Evolutionary conservation across 108 stramenopile genomes (phyloP).

Genomic region (Skeletonema costatum): DNA sequence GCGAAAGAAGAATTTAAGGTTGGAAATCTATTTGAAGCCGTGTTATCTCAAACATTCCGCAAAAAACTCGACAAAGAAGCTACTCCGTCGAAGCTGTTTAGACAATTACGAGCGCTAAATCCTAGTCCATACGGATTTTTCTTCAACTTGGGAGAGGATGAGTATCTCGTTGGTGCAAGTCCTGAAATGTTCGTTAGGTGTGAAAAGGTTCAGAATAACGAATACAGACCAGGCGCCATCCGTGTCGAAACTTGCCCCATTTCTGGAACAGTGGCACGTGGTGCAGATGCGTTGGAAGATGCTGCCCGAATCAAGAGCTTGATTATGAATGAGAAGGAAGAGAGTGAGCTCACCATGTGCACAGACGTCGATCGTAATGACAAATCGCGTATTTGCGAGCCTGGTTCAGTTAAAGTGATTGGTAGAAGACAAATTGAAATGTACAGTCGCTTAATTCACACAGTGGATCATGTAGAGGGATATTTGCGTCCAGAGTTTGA

Average conservation of each 20-base stretch:
- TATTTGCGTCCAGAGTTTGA: conserved; percentile 95
- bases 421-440: conserved; percentile 98
- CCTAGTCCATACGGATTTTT: conserved; percentile 98
- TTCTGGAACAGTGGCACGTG: conserved; percentile 97
- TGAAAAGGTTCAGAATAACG: conserved; percentile 84
- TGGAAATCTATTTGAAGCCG: conserved; percentile 97
- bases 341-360: conserved; percentile 98
- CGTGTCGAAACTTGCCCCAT: conserved; percentile 98
- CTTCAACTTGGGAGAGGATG: conserved; percentile 93
- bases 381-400: conserved; percentile 98
- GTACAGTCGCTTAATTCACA: conserved; percentile 97
- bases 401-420: conserved; percentile 96
- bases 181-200: conserved; percentile 99
- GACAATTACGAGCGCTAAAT: conserved; percentile 86
- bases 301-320: conserved; percentile 89
- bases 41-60: conserved; percentile 94
- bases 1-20: conserved; percentile 94
- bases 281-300: conserved; percentile 97
- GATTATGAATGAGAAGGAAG: conserved; percentile 96
- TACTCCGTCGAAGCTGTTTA: conserved; percentile 86
- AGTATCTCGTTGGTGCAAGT: conserved; percentile 96
- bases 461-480: conserved; percentile 99
- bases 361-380: conserved; percentile 99
- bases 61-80: conserved; percentile 66
- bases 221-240: conserved; percentile 80